Percentiles rank a stretch among this genome's conserved stretches.
phyloP scores from a whole-genome alignment of 1,139 yeast genomes.

The Pichia sp. region DNA sequence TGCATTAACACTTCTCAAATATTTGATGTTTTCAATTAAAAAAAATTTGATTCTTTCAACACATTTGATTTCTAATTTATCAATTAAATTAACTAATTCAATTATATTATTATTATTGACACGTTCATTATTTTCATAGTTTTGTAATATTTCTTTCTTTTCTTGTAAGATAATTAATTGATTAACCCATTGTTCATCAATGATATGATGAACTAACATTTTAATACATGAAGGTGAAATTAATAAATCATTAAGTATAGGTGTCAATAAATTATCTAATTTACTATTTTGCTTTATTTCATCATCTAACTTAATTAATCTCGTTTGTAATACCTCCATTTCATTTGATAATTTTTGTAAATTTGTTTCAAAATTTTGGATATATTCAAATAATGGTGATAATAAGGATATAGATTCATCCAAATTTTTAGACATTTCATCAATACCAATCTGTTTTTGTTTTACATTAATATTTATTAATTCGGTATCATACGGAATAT shows the following conservation, averaged over 20 bases:
- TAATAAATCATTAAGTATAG: conserved; percentile 64
- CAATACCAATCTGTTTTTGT: neutral
- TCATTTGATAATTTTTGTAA: conserved; percentile 54
- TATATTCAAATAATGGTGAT: conserved; percentile 34
- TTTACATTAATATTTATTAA: conserved; percentile 7
- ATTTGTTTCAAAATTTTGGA: conserved; percentile 49
- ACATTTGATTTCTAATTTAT: conserved; percentile 43
- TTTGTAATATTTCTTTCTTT: conserved; percentile 44
- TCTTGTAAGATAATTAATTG: conserved; percentile 52
- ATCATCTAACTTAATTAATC: conserved; percentile 52
- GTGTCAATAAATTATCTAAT: conserved; percentile 56
- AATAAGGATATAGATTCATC: conserved; percentile 23
- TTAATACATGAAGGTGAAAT: conserved; percentile 64
- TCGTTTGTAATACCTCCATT: conserved; percentile 48
- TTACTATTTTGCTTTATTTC: conserved; percentile 51
- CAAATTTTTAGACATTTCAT: conserved; percentile 4
- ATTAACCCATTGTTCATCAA: conserved; percentile 52
- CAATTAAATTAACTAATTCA: conserved; percentile 37
- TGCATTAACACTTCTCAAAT: conserved; percentile 45
- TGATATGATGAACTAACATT: conserved; percentile 42
- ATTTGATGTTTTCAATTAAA: conserved; percentile 57
- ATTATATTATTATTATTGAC: conserved; percentile 28
- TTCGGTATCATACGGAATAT: neutral
- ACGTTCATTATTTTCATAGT: conserved; percentile 26
- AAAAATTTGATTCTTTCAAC: conserved; percentile 73